Conservation (phyloP, 2,329 filamentous ascomycete species). For the Alternaria burnsii region DNA sequence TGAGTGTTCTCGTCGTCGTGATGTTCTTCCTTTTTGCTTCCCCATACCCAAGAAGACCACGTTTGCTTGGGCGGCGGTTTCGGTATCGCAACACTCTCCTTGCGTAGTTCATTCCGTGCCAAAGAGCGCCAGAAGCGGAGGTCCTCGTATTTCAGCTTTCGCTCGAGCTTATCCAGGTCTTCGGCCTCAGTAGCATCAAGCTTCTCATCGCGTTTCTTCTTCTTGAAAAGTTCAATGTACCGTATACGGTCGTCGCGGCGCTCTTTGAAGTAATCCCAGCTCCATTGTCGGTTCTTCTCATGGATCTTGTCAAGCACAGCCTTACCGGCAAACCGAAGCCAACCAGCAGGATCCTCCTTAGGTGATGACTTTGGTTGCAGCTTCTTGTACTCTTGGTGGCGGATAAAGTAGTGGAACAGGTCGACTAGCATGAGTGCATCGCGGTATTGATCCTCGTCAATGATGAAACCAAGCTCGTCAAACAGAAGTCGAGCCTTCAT, state of each 20-base stretch:
- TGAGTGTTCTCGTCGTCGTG: constrained; percentile 76
- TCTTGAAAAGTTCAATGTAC: constrained; percentile 97
- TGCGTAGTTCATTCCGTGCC: constrained; percentile 91
- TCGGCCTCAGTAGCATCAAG: constrained; percentile 74
- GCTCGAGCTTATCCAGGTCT: constrained; percentile 79
- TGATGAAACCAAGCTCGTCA: constrained; percentile 96
- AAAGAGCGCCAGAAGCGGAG: constrained; percentile 96
- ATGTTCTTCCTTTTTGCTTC: constrained; percentile 67
- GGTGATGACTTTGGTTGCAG: constrained; percentile 84
- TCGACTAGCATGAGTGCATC: constrained; percentile 98
- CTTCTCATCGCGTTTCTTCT: constrained; percentile 75
- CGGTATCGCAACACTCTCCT: constrained; percentile 90
- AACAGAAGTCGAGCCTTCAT: constrained; percentile 92
- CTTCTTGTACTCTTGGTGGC: constrained; percentile 96
- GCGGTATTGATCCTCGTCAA: constrained; percentile 97
- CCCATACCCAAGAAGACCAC: constrained; percentile 91
- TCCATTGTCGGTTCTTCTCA: constrained; percentile 90
- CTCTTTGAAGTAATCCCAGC: constrained; percentile 94
- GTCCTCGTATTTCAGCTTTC: constrained; percentile 92
- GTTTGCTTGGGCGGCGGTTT: constrained; percentile 79
- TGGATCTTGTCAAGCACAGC: constrained; percentile 94
- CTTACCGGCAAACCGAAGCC: constrained; percentile 90
- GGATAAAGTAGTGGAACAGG: constrained; percentile 96
- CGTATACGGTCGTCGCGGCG: constrained; percentile 85
- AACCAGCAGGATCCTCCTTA: constrained; percentile 90